Conservation (phyloP, 192 early-diverging fungal species). For the Linnemannia hyalina region DNA sequence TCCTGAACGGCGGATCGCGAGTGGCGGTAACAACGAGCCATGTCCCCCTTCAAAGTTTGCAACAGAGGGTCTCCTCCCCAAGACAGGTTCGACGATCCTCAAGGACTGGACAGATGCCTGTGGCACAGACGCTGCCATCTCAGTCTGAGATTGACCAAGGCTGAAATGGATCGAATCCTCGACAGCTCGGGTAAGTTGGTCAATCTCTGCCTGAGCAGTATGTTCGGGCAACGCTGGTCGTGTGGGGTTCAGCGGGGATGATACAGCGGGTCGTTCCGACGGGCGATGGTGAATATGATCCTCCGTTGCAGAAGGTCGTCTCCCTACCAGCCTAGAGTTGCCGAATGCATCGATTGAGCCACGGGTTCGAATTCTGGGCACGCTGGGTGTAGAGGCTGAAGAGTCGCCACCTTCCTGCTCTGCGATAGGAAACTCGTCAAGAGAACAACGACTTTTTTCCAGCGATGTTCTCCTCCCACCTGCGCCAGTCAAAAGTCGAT, state of each 20-base stretch:
- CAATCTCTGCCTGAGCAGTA: background rate
- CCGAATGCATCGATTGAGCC: constrained; percentile 1
- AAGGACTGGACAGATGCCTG: background rate
- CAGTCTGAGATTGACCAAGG: background rate
- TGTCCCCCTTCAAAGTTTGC: constrained; percentile 4
- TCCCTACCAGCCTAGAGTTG: background rate
- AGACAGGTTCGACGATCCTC: background rate
- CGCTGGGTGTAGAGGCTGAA: background rate
- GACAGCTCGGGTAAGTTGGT: constrained; percentile 6
- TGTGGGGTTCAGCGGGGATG: background rate
- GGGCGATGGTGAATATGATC: background rate
- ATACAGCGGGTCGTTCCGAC: background rate
- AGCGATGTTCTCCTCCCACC: constrained; percentile 8
- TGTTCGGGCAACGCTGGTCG: background rate
- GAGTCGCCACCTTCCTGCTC: constrained; percentile 13
- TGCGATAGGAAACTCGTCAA: constrained; percentile 9
- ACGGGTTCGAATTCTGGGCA: background rate
- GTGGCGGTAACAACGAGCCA: constrained; percentile 13
- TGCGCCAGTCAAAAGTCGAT: constrained; percentile 10
- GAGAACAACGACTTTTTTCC: constrained; percentile 3
- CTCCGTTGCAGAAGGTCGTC: background rate
- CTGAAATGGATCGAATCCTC: background rate
- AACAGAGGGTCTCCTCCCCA: background rate
- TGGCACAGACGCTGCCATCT: background rate
- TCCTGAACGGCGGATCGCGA: constrained; percentile 19